Percentiles rank a stretch among this genome's conserved stretches.
phyloP scores from a whole-genome alignment of 2,329 filamentous ascomycete species.

The Neospermospora avenae region DNA sequence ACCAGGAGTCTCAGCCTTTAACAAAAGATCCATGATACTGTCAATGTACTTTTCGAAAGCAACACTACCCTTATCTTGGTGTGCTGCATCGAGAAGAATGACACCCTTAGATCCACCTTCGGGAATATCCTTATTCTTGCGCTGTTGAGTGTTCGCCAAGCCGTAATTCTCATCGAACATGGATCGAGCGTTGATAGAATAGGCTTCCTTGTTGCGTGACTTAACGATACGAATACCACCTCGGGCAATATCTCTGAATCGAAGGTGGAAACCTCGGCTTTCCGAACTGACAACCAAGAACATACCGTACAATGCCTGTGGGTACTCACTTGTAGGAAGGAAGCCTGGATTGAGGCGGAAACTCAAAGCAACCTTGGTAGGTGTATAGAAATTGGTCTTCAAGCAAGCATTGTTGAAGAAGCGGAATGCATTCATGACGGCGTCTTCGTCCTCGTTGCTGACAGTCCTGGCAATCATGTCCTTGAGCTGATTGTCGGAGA shows the following conservation, averaged over 20 bases:
- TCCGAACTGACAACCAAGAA: conserved; percentile 97
- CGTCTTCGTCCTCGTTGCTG: conserved; percentile 90
- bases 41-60: conserved; percentile 99
- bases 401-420: conserved; percentile 91
- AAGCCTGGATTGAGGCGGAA: conserved; percentile 91
- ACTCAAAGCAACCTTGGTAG: conserved; percentile 95
- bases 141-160: conserved; percentile 95
- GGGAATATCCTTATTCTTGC: conserved; percentile 99
- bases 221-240: conserved; percentile 99
- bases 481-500: conserved; percentile 71
- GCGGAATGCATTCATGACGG: conserved; percentile 96
- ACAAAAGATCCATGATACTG: conserved; percentile 90
- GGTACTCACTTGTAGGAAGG: conserved; percentile 87
- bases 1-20: conserved; percentile 85
- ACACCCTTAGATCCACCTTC: conserved; percentile 98
- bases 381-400: conserved; percentile 94
- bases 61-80: conserved; percentile 87
- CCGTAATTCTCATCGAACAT: conserved; percentile 99
- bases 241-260: conserved; percentile 94
- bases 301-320: conserved; percentile 93
- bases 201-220: conserved; percentile 93
- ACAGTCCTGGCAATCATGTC: conserved; percentile 76
- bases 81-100: conserved; percentile 86
- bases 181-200: conserved; percentile 92
- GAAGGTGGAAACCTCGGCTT: conserved; percentile 93